These are phyloP conservation scores for Hyaloperonospora brassicae DNA, from an alignment of 352 stramenopile genomes.

Conservation along the genomic window DNA sequence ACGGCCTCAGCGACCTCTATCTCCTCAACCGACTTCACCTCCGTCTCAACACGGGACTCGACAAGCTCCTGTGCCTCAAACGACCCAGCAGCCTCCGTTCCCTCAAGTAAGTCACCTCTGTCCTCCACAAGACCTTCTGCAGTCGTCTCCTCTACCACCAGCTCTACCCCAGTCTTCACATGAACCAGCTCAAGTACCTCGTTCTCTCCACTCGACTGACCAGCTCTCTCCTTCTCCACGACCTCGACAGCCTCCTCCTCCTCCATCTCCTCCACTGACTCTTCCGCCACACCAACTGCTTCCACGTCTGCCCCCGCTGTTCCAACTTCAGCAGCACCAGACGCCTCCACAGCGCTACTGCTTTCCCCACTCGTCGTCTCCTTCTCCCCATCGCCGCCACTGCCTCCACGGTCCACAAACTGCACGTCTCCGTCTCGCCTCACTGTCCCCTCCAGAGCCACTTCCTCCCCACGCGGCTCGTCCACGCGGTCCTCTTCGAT, in stretches of 20 bases:
- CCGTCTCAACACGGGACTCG: too few species aligned
- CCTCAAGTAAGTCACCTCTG: neutral
- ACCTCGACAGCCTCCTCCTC: neutral
- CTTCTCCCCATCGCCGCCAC: neutral
- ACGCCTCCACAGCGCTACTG: too few species aligned
- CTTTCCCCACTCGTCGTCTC: too few species aligned
- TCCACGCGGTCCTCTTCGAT: neutral
- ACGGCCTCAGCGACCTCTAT: too few species aligned
- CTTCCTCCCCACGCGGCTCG: neutral
- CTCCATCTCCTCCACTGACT: conserved; percentile 5
- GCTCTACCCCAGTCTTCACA: too few species aligned
- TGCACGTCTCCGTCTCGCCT: too few species aligned
- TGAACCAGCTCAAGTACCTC: neutral
- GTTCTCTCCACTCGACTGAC: neutral
- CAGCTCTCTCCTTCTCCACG: conserved; percentile 2
- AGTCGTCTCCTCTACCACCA: neutral
- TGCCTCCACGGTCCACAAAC: too few species aligned
- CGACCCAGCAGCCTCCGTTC: neutral
- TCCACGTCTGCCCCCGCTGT: neutral
- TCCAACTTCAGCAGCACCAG: neutral
- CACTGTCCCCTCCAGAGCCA: too few species aligned
- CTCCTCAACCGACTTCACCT: too few species aligned
- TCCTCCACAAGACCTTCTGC: neutral
- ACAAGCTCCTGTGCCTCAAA: neutral
- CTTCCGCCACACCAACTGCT: neutral